phyloP scores from a whole-genome alignment of 257 asterid species.

The Solanum medicagineum region DNA sequence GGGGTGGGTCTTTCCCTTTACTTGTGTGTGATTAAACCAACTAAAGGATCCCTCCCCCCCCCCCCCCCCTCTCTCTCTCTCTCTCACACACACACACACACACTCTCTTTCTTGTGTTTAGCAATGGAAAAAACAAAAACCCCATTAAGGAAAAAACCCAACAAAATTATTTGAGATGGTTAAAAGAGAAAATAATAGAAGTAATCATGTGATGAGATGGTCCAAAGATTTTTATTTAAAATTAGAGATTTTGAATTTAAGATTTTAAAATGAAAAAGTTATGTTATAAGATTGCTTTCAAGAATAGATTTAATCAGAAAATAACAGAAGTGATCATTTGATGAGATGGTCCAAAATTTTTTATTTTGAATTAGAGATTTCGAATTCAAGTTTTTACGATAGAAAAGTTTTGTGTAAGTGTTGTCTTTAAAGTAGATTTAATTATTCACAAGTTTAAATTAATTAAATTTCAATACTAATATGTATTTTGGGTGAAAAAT shows the following conservation, averaged over 20 bases:
- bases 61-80: background rate
- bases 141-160: background rate
- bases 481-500: too few species aligned
- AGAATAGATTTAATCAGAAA: background rate
- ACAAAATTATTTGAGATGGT: background rate
- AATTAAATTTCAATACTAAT: background rate
- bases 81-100: background rate
- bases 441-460: background rate
- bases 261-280: background rate
- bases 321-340: too few species aligned
- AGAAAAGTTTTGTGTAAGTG: accelerated
- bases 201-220: background rate
- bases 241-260: background rate
- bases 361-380: too few species aligned
- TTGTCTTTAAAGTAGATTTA: background rate
- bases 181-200: background rate
- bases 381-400: background rate
- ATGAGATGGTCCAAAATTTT: too few species aligned
- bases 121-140: background rate
- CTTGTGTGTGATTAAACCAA: background rate
- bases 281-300: accelerated
- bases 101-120: background rate
- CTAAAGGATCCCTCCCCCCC: background rate
- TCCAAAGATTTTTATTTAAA: too few species aligned
- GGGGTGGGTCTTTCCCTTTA: background rate